Evolutionary conservation across 345 rosid genomes (phyloP), one percentile per base, ranked within the genome.

Genomic region (Aquilaria sinensis): DNA sequence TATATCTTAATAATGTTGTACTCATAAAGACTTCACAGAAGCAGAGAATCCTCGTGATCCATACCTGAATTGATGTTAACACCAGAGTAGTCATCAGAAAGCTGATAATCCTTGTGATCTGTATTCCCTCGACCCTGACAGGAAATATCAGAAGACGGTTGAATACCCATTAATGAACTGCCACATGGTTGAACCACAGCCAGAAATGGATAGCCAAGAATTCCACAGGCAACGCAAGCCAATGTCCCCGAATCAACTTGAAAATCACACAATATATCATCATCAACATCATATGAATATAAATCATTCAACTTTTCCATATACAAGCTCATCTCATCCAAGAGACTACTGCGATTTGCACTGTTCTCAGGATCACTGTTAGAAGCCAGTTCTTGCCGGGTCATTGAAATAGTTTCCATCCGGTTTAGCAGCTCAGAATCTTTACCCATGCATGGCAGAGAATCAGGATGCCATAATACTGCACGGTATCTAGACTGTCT

Each of bases 121-220:
- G 60, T 30, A 47, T 57, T 63, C 37, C 61, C 52, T 7, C 62
- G 56, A 55, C 46, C 72, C 50, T 67, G 60, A 67, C 34, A 54
- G 51, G 53, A 67, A 61, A 52, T 56, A 62, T 73, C 58, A 69
- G 66, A 70, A 34, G 46, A 54, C 6, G 60, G 61, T 57, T 73
- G 66, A 61, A 67, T 56, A 61, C 78, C 80, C 61, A 61, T 49
- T 2, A 79, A 63, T 67, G 87, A 89, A 48, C 68, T 70, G 66
- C 80, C 79, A 55, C 74, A 81, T 57, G 96, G 94, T 72, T 91
- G 94, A 61, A 95, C 78, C 57, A 95, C 93, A 65, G 88, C 78
- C 99, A 95, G 91, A 79, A 95, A 91, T 30, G 99, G 99, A 79
- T 87, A 95, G 67, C 99, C 99, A 46, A 95, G 93, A 84, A 90